phyloP scores from a whole-genome alignment of 2,329 filamentous ascomycete species.

The Fusarium dimerum region DNA sequence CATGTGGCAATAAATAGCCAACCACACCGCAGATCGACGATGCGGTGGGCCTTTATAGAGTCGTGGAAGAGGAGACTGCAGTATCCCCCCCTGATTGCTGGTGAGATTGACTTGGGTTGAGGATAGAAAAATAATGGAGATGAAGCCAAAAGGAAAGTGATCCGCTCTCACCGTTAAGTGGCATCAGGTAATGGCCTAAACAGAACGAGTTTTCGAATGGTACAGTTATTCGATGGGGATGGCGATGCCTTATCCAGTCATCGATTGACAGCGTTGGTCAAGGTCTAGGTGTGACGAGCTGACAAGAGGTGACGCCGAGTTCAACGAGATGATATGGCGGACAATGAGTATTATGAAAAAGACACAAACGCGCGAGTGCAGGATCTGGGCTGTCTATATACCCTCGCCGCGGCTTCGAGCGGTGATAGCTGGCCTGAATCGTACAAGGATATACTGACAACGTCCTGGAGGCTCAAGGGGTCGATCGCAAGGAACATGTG shows the following conservation, averaged over 20 bases:
- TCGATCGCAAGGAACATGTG: constrained; percentile 23
- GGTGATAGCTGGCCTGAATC: constrained; percentile 32
- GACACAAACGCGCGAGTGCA: constrained; percentile 34
- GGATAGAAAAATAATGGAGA: neutral
- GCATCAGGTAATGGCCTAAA: constrained; percentile 1
- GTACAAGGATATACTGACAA: constrained; percentile 28
- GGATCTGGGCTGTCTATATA: constrained; percentile 43
- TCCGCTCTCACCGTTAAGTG: constrained; percentile 25
- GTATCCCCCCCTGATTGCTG: neutral
- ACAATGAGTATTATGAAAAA: constrained; percentile 25
- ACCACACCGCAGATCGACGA: neutral
- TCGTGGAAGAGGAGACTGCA: neutral
- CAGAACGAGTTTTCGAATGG: constrained; percentile 4
- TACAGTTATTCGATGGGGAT: constrained; percentile 10
- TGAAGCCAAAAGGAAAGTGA: constrained; percentile 11
- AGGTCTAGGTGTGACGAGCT: constrained; percentile 25
- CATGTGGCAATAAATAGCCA: neutral
- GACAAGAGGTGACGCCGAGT: constrained; percentile 19
- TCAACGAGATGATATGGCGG: constrained; percentile 19
- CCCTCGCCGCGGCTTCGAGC: constrained; percentile 29
- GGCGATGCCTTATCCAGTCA: constrained; percentile 13
- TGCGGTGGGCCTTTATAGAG: neutral
- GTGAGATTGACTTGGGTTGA: neutral
- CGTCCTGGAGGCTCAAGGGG: constrained; percentile 24
- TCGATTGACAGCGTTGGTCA: constrained; percentile 20